A percentile compares a stretch with the other conserved stretches of the same genome.
Conservation (phyloP, 2,329 filamentous ascomycete genomes). For the Pseudocercospora pini-densiflorae region DNA sequence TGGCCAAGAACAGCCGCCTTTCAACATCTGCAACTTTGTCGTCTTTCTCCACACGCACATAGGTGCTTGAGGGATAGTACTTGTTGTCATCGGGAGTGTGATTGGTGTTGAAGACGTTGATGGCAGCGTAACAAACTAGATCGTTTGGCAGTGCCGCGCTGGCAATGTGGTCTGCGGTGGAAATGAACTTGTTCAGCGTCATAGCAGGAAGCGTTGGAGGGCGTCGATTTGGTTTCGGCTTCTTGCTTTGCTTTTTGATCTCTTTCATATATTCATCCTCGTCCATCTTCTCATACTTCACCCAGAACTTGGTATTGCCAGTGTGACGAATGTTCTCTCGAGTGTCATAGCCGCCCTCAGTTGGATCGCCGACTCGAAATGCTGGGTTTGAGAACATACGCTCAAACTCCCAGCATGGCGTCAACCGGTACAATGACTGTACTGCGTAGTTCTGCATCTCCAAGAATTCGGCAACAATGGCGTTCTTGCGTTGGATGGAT, state of each 20-base stretch:
- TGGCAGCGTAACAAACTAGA: background rate
- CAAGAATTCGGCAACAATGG: background rate
- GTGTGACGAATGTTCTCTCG: background rate
- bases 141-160: background rate
- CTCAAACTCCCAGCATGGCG: background rate
- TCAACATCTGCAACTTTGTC: background rate
- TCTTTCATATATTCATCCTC: background rate
- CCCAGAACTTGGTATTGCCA: background rate
- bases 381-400: background rate
- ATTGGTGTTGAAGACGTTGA: background rate
- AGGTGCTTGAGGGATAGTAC: background rate
- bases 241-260: too few relatives aligned
- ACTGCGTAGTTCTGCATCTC: background rate
- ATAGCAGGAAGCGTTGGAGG: background rate
- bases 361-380: background rate
- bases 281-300: background rate
- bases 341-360: background rate
- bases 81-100: background rate
- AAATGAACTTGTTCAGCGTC: background rate
- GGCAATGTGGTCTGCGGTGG: background rate
- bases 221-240: background rate
- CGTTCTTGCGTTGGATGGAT: background rate
- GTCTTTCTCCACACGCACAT: background rate
- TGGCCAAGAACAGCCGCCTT: background rate
- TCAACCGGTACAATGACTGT: background rate